Evolutionary conservation across 495 filamentous ascomycete genomes (phyloP).

Genomic region (Aeminium ludgeri): DNA sequence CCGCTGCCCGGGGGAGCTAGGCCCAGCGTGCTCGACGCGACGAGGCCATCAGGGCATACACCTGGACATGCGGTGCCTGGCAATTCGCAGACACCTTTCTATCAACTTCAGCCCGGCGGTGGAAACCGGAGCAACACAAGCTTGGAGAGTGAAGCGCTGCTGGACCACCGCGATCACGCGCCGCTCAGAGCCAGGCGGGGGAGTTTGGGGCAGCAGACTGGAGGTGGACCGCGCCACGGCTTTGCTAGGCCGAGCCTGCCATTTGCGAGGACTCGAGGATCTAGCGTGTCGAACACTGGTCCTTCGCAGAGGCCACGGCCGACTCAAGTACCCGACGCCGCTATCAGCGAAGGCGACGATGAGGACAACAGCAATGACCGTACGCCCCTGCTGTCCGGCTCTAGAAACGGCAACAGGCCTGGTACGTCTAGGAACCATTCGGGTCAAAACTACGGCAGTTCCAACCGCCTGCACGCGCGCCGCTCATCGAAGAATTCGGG

Average conservation of each 20-base stretch:
- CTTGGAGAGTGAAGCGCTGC: conserved; percentile 26
- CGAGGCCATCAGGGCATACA: conserved; percentile 19
- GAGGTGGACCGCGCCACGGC: not conserved
- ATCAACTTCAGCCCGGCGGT: conserved; percentile 15
- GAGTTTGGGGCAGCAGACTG: conserved; percentile 7
- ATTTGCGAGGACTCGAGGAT: conserved; percentile 4
- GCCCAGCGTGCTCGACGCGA: conserved; percentile 20
- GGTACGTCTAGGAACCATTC: conserved; percentile 8
- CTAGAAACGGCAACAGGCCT: conserved; percentile 8
- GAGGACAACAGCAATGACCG: conserved; percentile 19
- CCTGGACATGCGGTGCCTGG: no score
- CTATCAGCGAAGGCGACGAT: conserved; percentile 18
- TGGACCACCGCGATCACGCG: conserved; percentile 21
- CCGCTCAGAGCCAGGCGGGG: not conserved
- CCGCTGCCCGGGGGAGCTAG: conserved; percentile 18
- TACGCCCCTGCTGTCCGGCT: conserved; percentile 20
- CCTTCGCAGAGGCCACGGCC: not conserved
- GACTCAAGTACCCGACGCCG: not conserved
- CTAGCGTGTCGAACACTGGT: not conserved
- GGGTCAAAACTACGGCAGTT: conserved; percentile 4
- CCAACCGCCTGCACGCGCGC: not conserved
- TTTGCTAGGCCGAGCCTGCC: conserved; percentile 12
- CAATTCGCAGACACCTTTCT: conserved; percentile 15
- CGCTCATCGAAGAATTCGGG: conserved; percentile 5
- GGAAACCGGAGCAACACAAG: conserved; percentile 22